These are phyloP conservation scores for Suillus subaureus DNA, from an alignment of 768 basidiomycete genomes.

Conservation along the genomic window DNA sequence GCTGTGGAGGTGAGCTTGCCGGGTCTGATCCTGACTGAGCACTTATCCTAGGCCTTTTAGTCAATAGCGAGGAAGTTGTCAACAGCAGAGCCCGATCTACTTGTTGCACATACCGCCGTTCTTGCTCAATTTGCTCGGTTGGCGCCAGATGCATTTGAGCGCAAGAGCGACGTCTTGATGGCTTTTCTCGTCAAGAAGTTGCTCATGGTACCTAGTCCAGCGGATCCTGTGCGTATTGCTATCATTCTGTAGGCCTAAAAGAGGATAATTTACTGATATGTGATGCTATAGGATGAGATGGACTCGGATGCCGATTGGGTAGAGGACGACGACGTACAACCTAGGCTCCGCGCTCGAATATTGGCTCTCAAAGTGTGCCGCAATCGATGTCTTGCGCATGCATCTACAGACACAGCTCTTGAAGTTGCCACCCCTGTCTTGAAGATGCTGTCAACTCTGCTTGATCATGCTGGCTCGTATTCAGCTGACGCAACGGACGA, in stretches of 20 bases:
- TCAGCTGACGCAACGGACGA: slow-evolving; percentile 53
- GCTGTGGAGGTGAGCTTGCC: slow-evolving; percentile 63
- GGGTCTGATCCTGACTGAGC: background rate
- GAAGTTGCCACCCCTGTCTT: slow-evolving; percentile 76
- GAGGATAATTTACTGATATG: background rate
- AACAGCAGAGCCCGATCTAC: slow-evolving; percentile 46
- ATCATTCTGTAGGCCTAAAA: background rate
- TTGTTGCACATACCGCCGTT: slow-evolving; percentile 70
- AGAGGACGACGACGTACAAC: slow-evolving; percentile 61
- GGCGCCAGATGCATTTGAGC: slow-evolving; percentile 75
- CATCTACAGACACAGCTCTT: slow-evolving; percentile 54
- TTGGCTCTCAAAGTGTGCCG: slow-evolving; percentile 79
- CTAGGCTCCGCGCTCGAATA: slow-evolving; percentile 68
- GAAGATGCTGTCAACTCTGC: slow-evolving; percentile 71
- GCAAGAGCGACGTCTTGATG: slow-evolving; percentile 74
- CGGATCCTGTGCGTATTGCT: slow-evolving; percentile 44
- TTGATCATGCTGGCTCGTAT: slow-evolving; percentile 70
- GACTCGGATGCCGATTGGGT: slow-evolving; percentile 75
- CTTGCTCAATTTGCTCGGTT: slow-evolving; percentile 74
- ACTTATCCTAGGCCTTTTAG: slow-evolving; percentile 38
- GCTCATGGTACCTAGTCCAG: slow-evolving; percentile 57
- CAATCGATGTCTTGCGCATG: slow-evolving; percentile 76
- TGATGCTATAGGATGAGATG: slow-evolving; percentile 51
- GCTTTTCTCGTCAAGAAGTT: slow-evolving; percentile 69
- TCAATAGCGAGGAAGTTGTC: slow-evolving; percentile 56